phyloP scores from a whole-genome alignment of 2,329 filamentous ascomycete genomes.

The Arthroderma sp. region DNA sequence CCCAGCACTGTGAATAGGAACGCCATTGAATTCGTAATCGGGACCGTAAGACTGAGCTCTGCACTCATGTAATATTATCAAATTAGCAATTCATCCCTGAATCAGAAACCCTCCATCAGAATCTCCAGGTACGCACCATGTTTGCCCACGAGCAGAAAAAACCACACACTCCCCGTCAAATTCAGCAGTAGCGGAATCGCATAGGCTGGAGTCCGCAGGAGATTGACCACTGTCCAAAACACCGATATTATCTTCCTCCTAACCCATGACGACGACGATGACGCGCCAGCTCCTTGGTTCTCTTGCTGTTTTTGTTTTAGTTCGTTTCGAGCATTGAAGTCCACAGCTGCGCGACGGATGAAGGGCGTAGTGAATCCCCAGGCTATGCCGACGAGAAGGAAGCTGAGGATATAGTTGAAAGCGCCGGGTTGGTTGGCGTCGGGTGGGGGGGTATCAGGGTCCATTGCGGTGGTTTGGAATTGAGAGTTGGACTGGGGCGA shows the following conservation, averaged over 20 bases:
- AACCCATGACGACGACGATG: slow-evolving; percentile 42
- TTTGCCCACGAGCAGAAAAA: slow-evolving; percentile 84
- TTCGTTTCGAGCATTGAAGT: slow-evolving; percentile 48
- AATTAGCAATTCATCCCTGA: no score
- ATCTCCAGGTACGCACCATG: slow-evolving; percentile 51
- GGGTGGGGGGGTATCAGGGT: slow-evolving; percentile 18
- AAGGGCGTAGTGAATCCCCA: slow-evolving; percentile 92
- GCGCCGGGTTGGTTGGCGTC: slow-evolving; percentile 22
- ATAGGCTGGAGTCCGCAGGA: slow-evolving; percentile 70
- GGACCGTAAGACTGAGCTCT: slow-evolving; percentile 88
- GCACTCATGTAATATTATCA: neutral
- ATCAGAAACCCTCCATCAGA: no score
- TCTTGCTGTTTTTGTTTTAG: neutral
- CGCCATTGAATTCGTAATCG: slow-evolving; percentile 84
- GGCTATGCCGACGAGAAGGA: slow-evolving; percentile 78
- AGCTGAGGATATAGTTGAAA: slow-evolving; percentile 76
- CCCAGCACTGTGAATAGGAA: slow-evolving; percentile 93
- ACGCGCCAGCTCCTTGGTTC: neutral
- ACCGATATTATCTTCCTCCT: slow-evolving; percentile 50
- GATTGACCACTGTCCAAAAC: slow-evolving; percentile 62
- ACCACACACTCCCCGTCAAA: slow-evolving; percentile 88
- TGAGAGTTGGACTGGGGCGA: neutral
- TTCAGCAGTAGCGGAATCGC: slow-evolving; percentile 76
- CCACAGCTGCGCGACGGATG: slow-evolving; percentile 71
- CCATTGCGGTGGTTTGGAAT: slow-evolving; percentile 15